A percentile compares a stretch with the other conserved stretches of the same genome.
These are phyloP conservation scores for Neurospora africana DNA, from an alignment of 495 filamentous ascomycete species.

Conservation along the genomic window DNA sequence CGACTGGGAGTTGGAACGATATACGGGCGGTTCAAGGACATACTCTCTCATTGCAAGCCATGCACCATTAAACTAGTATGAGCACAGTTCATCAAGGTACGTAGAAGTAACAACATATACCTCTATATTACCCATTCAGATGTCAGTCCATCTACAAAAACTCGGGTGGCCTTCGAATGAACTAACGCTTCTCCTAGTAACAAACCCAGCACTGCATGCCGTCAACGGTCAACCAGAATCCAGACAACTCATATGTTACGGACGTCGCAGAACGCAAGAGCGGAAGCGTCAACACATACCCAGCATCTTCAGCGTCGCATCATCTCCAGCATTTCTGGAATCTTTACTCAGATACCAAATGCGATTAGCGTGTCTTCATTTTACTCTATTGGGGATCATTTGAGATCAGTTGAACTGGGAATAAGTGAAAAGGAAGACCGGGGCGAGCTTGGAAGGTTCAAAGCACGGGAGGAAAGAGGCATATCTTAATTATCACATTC, in stretches of 20 bases:
- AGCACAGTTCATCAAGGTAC: neutral
- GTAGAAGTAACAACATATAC: neutral
- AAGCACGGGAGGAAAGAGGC: too few species aligned
- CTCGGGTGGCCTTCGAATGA: neutral
- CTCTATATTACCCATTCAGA: neutral
- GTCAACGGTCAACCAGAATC: neutral
- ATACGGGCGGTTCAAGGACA: neutral
- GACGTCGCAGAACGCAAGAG: neutral
- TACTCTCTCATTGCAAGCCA: neutral
- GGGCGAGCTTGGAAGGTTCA: too few species aligned
- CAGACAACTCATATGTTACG: neutral
- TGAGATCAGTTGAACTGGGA: too few species aligned
- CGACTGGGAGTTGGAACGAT: neutral
- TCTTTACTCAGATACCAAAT: too few species aligned
- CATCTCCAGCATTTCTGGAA: too few species aligned
- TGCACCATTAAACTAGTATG: neutral
- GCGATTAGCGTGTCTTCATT: too few species aligned
- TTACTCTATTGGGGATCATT: too few species aligned
- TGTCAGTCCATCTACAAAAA: too few species aligned
- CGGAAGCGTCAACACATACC: too few species aligned
- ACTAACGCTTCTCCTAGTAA: neutral
- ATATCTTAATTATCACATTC: too few species aligned
- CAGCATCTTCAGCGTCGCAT: too few species aligned
- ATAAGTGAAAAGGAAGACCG: too few species aligned
- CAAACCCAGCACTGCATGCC: neutral